phyloP scores from a whole-genome alignment of 139 green algal species.

The Axilococcus clingmanii region DNA sequence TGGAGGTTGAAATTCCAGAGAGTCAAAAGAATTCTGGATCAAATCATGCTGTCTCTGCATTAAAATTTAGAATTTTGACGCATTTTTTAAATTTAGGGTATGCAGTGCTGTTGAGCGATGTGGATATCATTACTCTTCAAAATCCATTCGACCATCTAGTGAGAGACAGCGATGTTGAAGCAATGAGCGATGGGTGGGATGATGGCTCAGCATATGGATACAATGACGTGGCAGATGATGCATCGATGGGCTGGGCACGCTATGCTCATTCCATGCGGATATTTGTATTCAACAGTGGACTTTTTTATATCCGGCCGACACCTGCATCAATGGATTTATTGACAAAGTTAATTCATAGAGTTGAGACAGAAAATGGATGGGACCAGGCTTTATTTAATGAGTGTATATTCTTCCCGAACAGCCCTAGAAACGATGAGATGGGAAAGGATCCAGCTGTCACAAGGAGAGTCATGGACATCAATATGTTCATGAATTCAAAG shows the following conservation, averaged over 20 bases:
- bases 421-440: conserved; percentile 24
- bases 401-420: conserved; percentile 48
- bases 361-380: conserved; percentile 43
- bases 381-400: conserved; percentile 61
- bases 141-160: conserved; percentile 66
- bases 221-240: conserved; percentile 51
- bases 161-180: conserved; percentile 64
- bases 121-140: conserved; percentile 36
- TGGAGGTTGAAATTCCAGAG: conserved; percentile 30
- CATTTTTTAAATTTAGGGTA: conserved; percentile 57
- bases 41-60: conserved; percentile 64
- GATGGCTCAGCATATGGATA: conserved; percentile 54
- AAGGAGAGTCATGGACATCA: conserved; percentile 35
- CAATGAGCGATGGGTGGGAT: conserved; percentile 24
- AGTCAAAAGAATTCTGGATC: conserved; percentile 29
- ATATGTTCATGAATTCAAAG: conserved; percentile 47
- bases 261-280: conserved; percentile 74
- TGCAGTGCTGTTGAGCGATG: conserved; percentile 44
- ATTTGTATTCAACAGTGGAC: conserved; percentile 65
- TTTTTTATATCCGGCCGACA: conserved; percentile 59
- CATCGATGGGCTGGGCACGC: conserved; percentile 59
- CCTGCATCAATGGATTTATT: conserved; percentile 37
- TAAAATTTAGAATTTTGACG: conserved; percentile 68
- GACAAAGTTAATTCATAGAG: conserved; percentile 39
- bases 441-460: conserved; percentile 29